phyloP scores from a whole-genome alignment of 2,329 filamentous ascomycete species.

The Albifimbria verrucaria region DNA sequence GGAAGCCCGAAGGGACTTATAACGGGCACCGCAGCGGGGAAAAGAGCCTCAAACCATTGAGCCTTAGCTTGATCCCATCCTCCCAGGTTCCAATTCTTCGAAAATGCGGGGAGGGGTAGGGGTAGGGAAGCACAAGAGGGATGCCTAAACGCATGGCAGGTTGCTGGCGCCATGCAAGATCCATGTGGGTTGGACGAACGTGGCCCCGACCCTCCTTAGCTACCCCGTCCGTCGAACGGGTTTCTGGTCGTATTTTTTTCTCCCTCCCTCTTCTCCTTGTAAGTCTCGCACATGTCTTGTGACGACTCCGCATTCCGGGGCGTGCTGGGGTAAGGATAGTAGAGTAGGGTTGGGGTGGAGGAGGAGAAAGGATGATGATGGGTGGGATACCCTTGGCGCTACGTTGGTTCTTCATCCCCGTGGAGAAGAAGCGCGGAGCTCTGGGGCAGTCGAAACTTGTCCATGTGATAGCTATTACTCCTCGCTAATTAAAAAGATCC shows the following conservation, averaged over 20 bases:
- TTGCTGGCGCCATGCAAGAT: too few species aligned
- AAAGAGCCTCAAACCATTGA: neutral
- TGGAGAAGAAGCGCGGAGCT: neutral
- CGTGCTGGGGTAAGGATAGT: neutral
- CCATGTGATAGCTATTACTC: neutral
- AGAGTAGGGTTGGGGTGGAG: neutral
- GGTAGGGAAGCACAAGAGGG: neutral
- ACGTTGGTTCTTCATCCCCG: neutral
- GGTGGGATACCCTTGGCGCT: neutral
- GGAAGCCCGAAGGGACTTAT: neutral
- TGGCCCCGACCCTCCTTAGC: slow-evolving; percentile 2
- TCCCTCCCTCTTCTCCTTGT: neutral
- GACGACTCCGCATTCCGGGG: neutral
- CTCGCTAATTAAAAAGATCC: neutral
- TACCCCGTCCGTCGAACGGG: neutral
- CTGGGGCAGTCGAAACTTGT: neutral
- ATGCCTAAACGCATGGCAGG: too few species aligned
- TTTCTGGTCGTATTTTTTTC: slow-evolving; percentile 1
- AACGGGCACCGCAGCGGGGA: neutral
- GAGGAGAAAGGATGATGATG: neutral
- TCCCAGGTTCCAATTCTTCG: neutral
- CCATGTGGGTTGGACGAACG: neutral
- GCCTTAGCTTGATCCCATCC: too few species aligned
- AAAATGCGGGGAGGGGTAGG: neutral
- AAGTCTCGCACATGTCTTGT: slow-evolving; percentile 1